These are phyloP conservation scores for Colletotrichum gigasporum DNA, from an alignment of 2,329 filamentous ascomycete genomes.

Conservation along the genomic window DNA sequence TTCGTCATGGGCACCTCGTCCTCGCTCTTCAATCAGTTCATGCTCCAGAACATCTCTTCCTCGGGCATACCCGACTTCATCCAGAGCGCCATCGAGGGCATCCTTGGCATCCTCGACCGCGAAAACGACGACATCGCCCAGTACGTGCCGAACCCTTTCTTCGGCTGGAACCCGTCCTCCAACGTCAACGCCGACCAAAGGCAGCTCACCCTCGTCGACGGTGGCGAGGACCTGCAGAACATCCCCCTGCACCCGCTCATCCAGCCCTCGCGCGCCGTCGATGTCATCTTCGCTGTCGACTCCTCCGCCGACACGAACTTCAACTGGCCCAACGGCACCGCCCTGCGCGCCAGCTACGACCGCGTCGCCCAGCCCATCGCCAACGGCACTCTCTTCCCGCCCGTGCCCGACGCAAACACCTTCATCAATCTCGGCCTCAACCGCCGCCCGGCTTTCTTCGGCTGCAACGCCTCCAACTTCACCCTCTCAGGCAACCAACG, in stretches of 20 bases:
- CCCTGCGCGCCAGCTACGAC: slow-evolving; percentile 65
- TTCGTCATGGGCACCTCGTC: slow-evolving; percentile 87
- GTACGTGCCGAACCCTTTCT: slow-evolving; percentile 69
- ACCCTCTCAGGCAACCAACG: slow-evolving; percentile 55
- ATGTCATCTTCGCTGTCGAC: slow-evolving; percentile 73
- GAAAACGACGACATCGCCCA: slow-evolving; percentile 80
- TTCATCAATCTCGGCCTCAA: slow-evolving; percentile 69
- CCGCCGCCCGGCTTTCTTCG: slow-evolving; percentile 69
- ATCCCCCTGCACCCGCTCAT: slow-evolving; percentile 76
- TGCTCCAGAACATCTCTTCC: slow-evolving; percentile 64
- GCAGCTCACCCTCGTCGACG: slow-evolving; percentile 79
- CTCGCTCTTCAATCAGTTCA: slow-evolving; percentile 82
- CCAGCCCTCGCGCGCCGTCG: slow-evolving; percentile 64
- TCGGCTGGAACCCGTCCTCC: slow-evolving; percentile 54
- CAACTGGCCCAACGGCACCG: slow-evolving; percentile 69
- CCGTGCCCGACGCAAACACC: slow-evolving; percentile 62
- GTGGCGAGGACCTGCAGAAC: slow-evolving; percentile 82
- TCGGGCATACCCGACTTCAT: slow-evolving; percentile 40
- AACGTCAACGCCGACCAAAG: slow-evolving; percentile 54
- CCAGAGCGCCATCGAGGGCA: slow-evolving; percentile 53
- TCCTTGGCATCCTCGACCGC: slow-evolving; percentile 66
- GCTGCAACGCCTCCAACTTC: slow-evolving; percentile 63
- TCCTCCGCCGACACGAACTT: slow-evolving; percentile 68
- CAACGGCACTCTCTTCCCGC: slow-evolving; percentile 66
- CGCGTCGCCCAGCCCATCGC: slow-evolving; percentile 58